Percentiles rank a stretch among this genome's conserved stretches.
Evolutionary conservation across 2,329 filamentous ascomycete species (phyloP).

Genomic region (Waltergamsia citrina): DNA sequence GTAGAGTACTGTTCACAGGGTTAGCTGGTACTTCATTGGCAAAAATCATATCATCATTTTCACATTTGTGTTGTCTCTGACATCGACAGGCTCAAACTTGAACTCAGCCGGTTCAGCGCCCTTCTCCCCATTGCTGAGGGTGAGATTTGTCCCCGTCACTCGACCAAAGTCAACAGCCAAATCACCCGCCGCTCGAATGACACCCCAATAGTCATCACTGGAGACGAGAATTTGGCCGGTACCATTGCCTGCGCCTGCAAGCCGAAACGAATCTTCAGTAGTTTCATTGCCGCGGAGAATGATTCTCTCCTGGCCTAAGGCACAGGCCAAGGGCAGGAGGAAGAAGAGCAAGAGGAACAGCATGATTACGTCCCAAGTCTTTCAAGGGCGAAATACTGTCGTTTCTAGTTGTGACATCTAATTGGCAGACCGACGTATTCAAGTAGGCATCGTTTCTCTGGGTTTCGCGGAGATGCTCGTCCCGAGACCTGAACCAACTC

Average conservation of each 20-base stretch:
- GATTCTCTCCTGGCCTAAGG: slow-evolving; percentile 5
- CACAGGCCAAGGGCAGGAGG: slow-evolving; percentile 1
- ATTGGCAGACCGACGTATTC: too few species aligned
- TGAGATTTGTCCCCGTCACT: slow-evolving; percentile 58
- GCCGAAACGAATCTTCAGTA: slow-evolving; percentile 14
- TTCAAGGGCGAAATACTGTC: too few species aligned
- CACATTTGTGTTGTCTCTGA: slow-evolving; percentile 36
- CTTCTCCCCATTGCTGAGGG: slow-evolving; percentile 38
- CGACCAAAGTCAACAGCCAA: slow-evolving; percentile 60
- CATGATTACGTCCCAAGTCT: not conserved
- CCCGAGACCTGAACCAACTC: too few species aligned
- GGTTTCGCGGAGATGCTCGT: too few species aligned
- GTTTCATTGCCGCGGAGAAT: slow-evolving; percentile 3
- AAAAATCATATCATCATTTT: slow-evolving; percentile 11
- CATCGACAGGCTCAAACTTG: slow-evolving; percentile 30
- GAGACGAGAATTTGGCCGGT: slow-evolving; percentile 45
- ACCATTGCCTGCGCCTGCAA: slow-evolving; percentile 23
- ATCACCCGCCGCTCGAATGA: slow-evolving; percentile 58
- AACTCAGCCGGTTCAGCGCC: slow-evolving; percentile 27
- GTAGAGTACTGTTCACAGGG: slow-evolving; percentile 10
- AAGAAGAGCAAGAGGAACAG: not conserved
- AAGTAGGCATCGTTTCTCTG: too few species aligned
- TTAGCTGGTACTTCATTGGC: not conserved
- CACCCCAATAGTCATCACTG: slow-evolving; percentile 54
- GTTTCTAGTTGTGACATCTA: too few species aligned